Evolutionary conservation across 768 basidiomycete genomes (phyloP).

Genomic region (Trametes meyenii): DNA sequence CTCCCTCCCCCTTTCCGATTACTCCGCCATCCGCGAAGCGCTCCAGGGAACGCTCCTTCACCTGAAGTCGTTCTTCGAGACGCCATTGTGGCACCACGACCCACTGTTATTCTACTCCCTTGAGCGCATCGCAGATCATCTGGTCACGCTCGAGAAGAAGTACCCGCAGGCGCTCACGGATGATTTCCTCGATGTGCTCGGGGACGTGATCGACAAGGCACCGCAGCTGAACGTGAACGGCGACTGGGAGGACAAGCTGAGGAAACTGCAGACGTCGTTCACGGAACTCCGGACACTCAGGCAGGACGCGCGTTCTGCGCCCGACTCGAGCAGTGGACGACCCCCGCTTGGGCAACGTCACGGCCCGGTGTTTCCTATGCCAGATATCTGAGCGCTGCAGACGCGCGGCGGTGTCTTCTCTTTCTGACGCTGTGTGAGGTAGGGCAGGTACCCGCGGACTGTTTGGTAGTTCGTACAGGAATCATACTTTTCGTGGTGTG

Average conservation of each 20-base stretch:
- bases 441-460: neutral
- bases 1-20: neutral
- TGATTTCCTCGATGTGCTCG: slow-evolving; percentile 15
- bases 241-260: slow-evolving; percentile 24
- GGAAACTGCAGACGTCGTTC: slow-evolving; percentile 7
- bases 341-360: neutral
- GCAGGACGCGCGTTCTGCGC: neutral
- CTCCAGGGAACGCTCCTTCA: slow-evolving; percentile 8
- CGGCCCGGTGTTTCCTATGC: neutral
- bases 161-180: slow-evolving; percentile 7
- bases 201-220: slow-evolving; percentile 11
- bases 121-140: slow-evolving; percentile 18
- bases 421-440: neutral
- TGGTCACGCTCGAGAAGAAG: slow-evolving; percentile 13
- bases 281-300: slow-evolving; percentile 8
- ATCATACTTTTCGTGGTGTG: neutral
- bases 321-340: neutral
- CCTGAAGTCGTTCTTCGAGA: slow-evolving; percentile 16
- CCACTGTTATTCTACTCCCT: slow-evolving; percentile 15
- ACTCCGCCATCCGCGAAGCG: neutral
- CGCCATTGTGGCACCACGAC: slow-evolving; percentile 15
- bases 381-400: neutral
- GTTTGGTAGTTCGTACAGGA: neutral
- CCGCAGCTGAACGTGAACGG: slow-evolving; percentile 4
- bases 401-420: no score